phyloP scores from a whole-genome alignment of 352 stramenopile species.

The Phytopythium helicoides region DNA sequence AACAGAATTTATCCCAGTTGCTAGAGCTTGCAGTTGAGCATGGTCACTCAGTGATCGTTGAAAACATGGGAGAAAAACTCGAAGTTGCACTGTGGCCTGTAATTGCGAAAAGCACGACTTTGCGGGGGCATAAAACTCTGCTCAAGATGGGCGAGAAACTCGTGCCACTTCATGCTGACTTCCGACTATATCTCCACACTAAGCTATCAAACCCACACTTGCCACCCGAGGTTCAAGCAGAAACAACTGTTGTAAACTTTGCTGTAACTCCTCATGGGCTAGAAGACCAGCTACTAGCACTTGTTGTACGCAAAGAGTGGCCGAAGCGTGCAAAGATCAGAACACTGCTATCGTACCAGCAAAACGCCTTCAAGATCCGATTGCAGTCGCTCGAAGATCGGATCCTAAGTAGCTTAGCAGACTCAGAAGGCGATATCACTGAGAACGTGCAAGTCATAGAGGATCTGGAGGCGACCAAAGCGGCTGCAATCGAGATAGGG shows the following conservation, averaged over 20 bases:
- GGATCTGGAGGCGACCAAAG: constrained; percentile 92
- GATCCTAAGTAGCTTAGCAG: constrained; percentile 80
- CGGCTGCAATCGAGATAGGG: constrained; percentile 85
- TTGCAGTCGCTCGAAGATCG: constrained; percentile 88
- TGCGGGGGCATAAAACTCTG: constrained; percentile 67
- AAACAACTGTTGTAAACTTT: constrained; percentile 93
- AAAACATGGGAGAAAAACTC: constrained; percentile 89
- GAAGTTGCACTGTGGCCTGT: constrained; percentile 86
- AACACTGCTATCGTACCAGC: constrained; percentile 80
- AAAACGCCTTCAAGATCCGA: constrained; percentile 90
- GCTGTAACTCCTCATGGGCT: constrained; percentile 87
- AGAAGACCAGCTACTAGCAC: constrained; percentile 87
- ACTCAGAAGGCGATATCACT: constrained; percentile 88
- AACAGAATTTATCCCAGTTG: constrained; percentile 68
- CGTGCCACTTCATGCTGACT: constrained; percentile 77
- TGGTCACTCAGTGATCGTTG: constrained; percentile 78
- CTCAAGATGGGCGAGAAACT: constrained; percentile 88
- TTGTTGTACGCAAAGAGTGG: constrained; percentile 90
- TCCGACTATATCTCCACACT: constrained; percentile 89
- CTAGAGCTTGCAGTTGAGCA: constrained; percentile 82
- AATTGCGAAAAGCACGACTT: constrained; percentile 71
- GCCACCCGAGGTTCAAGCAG: constrained; percentile 88
- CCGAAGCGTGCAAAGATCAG: constrained; percentile 82
- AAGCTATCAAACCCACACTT: constrained; percentile 94
- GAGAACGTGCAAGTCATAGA: constrained; percentile 96